Conservation (phyloP, 2,329 filamentous ascomycete genomes). For the Cordyceps tenuipes region DNA sequence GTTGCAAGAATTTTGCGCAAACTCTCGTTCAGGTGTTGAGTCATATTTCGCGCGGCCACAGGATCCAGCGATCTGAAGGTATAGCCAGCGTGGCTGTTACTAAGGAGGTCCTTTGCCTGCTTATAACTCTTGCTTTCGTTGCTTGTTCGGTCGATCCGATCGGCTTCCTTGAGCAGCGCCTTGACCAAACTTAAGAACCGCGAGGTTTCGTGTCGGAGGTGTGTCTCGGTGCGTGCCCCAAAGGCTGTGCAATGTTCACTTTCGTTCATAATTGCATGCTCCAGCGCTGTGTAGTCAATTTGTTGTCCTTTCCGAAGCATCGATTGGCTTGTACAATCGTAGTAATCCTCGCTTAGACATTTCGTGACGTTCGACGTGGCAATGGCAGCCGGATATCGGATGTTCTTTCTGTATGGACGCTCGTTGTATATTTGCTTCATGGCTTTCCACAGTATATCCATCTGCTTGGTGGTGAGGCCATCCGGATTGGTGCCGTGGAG, state of each 20-base stretch:
- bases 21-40: conserved; percentile 21
- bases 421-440: conserved; percentile 24
- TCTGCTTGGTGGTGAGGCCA: conserved; percentile 21
- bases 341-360: conserved; percentile 21
- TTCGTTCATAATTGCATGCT: conserved; percentile 22
- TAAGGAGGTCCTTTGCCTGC: conserved; percentile 20
- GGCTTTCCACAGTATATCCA: conserved; percentile 24
- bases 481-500: conserved; percentile 10
- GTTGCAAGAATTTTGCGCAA: conserved; percentile 23
- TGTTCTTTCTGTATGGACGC: conserved; percentile 30
- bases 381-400: conserved; percentile 23
- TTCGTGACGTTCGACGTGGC: conserved; percentile 21
- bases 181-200: conserved; percentile 22
- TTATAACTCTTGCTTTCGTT: conserved; percentile 21
- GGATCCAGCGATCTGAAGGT: conserved; percentile 23
- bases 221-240: conserved; percentile 17
- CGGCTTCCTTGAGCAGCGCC: conserved; percentile 23
- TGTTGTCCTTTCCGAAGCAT: conserved; percentile 17
- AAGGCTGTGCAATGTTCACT: conserved; percentile 17
- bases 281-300: conserved; percentile 24
- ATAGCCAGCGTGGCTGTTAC: conserved; percentile 15
- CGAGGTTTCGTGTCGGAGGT: conserved; percentile 21
- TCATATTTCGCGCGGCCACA: conserved; percentile 19
- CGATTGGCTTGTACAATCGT: conserved; percentile 19
- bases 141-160: conserved; percentile 16